Percentiles rank a stretch among this genome's conserved stretches.
Evolutionary conservation across 2,329 filamentous ascomycete genomes (phyloP).

Genomic region (Monilinia fructigena): DNA sequence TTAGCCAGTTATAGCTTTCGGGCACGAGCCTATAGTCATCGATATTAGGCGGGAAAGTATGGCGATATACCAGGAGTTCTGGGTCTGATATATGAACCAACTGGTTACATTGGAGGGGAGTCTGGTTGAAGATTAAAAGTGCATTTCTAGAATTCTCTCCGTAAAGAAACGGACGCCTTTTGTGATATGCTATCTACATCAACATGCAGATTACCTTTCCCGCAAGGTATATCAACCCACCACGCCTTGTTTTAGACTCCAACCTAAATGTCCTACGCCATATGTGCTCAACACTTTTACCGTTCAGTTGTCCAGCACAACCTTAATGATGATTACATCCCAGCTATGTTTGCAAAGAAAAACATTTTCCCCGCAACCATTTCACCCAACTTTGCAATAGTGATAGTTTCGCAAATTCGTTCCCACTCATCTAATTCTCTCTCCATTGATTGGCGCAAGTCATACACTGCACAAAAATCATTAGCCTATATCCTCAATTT

Average conservation of each 20-base stretch:
- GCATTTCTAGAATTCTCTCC: background rate
- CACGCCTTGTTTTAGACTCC: conserved; percentile 2
- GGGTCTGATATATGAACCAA: background rate
- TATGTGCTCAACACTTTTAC: background rate
- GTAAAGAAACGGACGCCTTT: conserved; percentile 5
- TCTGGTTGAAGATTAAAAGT: background rate
- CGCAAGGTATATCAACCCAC: conserved; percentile 12
- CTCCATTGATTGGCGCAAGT: conserved; percentile 64
- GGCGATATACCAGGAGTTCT: conserved; percentile 30
- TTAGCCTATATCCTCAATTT: background rate
- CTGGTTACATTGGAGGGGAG: background rate
- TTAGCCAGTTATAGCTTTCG: conserved; percentile 21
- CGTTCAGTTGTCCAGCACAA: background rate
- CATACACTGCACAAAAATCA: conserved; percentile 54
- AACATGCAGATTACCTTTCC: conserved; percentile 18
- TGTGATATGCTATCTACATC: conserved; percentile 9
- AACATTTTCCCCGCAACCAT: background rate
- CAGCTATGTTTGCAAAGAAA: too few species aligned
- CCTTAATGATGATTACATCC: background rate
- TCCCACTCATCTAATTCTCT: conserved; percentile 51
- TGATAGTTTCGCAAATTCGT: background rate
- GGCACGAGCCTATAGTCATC: background rate
- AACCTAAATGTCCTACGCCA: conserved; percentile 1
- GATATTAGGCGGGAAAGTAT: background rate
- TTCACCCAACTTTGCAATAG: background rate